These are phyloP conservation scores for Pelargonium myrrhifolium DNA, from an alignment of 441 rosid species.

Conservation along the genomic window DNA sequence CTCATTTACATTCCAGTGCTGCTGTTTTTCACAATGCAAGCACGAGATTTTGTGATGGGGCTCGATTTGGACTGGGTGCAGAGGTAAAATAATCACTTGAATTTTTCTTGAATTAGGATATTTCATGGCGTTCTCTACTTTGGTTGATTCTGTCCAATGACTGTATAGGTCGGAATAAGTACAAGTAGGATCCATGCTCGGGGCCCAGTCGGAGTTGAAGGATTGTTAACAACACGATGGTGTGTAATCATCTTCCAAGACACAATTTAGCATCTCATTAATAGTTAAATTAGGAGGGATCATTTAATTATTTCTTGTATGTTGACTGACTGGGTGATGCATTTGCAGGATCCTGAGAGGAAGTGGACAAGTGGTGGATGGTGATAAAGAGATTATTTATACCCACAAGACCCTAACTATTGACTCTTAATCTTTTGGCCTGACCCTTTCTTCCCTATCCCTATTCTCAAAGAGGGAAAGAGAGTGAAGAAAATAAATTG, in stretches of 20 bases:
- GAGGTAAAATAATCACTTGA: constrained; percentile 49
- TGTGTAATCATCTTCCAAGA: constrained; percentile 23
- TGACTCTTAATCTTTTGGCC: constrained; percentile 15
- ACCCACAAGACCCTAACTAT: constrained; percentile 56
- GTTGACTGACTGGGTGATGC: not conserved
- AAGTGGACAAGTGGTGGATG: constrained; percentile 81
- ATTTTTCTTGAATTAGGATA: not conserved
- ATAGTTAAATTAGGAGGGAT: too few relatives aligned
- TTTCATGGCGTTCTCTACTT: not conserved
- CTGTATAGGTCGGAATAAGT: constrained; percentile 81
- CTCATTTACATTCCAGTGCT: constrained; percentile 49
- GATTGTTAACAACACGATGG: constrained; percentile 92
- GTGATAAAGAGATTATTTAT: constrained; percentile 68
- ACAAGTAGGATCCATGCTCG: constrained; percentile 97
- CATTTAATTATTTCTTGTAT: not conserved
- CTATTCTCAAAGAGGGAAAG: not conserved
- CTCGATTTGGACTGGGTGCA: constrained; percentile 96
- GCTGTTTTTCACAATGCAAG: constrained; percentile 98
- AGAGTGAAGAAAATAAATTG: constrained; percentile 1
- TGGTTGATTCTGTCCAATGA: not conserved
- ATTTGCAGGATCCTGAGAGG: constrained; percentile 83
- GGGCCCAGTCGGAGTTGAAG: constrained; percentile 98
- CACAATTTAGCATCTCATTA: not conserved
- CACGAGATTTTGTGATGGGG: constrained; percentile 92
- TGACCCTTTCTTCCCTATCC: not conserved